Evolutionary conservation across 2,329 filamentous ascomycete species (phyloP).

Genomic region (Colletotrichum liaoningense): DNA sequence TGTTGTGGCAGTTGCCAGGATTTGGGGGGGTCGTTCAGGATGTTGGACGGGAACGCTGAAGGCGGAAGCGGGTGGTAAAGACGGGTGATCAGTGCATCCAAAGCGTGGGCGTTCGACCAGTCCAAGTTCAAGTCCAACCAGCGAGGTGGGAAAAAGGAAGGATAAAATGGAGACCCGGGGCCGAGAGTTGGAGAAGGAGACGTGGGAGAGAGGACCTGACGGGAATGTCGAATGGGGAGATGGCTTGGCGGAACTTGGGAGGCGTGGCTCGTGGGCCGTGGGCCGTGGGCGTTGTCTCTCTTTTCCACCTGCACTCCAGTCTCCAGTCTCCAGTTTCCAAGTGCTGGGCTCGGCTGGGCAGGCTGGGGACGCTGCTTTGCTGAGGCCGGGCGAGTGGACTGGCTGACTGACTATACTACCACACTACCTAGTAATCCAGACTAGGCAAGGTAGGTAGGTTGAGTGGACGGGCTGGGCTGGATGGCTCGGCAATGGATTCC

Average conservation of each 20-base stretch:
- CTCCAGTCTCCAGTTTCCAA: neutral
- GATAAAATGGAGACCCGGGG: conserved; percentile 10
- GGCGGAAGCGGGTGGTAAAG: conserved; percentile 12
- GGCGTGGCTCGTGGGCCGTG: conserved; percentile 15
- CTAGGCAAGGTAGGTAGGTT: too few species aligned
- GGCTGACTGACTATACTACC: too few species aligned
- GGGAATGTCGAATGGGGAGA: conserved; percentile 15
- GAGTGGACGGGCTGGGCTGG: neutral
- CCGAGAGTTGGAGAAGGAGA: conserved; percentile 28
- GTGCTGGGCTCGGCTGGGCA: neutral
- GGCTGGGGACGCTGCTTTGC: neutral
- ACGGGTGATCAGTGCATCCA: conserved; percentile 26
- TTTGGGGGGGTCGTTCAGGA: conserved; percentile 12
- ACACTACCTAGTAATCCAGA: too few species aligned
- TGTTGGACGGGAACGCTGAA: conserved; percentile 4
- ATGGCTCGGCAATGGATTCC: conserved; percentile 33
- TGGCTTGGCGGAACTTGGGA: neutral
- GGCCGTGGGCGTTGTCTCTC: conserved; percentile 4
- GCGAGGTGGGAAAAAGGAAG: conserved; percentile 20
- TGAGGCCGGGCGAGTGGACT: neutral
- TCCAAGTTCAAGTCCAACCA: neutral
- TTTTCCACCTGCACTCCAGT: neutral
- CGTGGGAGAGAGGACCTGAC: neutral
- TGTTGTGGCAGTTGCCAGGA: conserved; percentile 34
- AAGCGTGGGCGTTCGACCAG: neutral